Percentiles rank a stretch among this genome's conserved stretches.
phyloP scores from a whole-genome alignment of 306 rosid genomes.

The Cucurbita maxima region DNA sequence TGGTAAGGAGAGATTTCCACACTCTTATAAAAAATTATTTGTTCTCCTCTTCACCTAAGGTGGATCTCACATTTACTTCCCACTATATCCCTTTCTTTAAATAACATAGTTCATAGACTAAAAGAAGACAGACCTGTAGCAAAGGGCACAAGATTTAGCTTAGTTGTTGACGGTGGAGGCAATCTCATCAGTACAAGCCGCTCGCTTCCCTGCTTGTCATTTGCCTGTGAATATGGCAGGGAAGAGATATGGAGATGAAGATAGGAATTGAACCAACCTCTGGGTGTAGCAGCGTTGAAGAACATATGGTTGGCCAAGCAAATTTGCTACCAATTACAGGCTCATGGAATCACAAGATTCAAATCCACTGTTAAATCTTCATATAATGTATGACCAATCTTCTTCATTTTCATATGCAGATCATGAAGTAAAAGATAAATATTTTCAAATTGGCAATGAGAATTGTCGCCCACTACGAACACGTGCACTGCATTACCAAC shows the following conservation, averaged over 20 bases:
- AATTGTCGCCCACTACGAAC: conserved; percentile 26
- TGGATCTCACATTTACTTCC: neutral
- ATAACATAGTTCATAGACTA: neutral
- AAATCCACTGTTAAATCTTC: conserved; percentile 6
- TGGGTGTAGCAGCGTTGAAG: neutral
- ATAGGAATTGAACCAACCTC: neutral
- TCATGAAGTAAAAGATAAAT: conserved; percentile 17
- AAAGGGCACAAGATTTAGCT: neutral
- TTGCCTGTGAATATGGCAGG: neutral
- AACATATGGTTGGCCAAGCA: neutral
- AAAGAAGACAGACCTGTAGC: neutral
- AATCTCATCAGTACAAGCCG: neutral
- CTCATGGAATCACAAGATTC: neutral
- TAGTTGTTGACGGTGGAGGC: neutral
- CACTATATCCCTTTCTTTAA: neutral
- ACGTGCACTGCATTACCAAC: conserved; percentile 28
- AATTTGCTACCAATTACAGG: neutral
- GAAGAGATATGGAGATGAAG: neutral
- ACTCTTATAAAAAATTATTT: too few species aligned
- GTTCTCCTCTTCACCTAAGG: too few species aligned
- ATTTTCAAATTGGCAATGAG: conserved; percentile 14
- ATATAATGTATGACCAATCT: conserved; percentile 6
- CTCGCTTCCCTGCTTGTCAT: neutral
- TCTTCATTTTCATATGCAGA: conserved; percentile 30
- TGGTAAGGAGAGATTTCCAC: too few species aligned